These are phyloP conservation scores for Chlamydomonas sp. DNA, from an alignment of 139 green algal species.

Conservation along the genomic window DNA sequence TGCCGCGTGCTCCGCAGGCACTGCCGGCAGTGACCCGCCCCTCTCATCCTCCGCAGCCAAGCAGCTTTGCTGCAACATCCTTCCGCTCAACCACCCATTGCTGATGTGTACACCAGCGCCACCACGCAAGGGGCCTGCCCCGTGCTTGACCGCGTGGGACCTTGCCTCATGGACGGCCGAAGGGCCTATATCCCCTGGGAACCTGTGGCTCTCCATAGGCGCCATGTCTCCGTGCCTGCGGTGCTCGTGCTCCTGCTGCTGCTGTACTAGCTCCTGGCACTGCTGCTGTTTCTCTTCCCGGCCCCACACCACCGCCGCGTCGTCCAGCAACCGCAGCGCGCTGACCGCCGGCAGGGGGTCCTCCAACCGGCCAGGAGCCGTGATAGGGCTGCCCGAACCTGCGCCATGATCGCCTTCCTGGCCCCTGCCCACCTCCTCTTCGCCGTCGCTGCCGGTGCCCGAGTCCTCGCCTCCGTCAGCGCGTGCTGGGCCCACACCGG, in stretches of 20 bases:
- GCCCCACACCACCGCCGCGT: neutral
- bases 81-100: too few species aligned
- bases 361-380: too few species aligned
- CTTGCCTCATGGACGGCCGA: too few species aligned
- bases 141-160: too few species aligned
- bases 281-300: neutral
- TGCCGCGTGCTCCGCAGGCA: neutral
- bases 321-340: neutral
- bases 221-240: neutral
- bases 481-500: neutral
- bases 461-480: neutral
- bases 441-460: too few species aligned
- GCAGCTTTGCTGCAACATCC: neutral
- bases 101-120: too few species aligned
- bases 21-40: neutral
- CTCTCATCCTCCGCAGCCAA: neutral
- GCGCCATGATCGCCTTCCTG: neutral
- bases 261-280: neutral
- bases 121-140: too few species aligned
- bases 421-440: neutral
- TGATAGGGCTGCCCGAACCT: neutral
- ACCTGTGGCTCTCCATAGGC: neutral
- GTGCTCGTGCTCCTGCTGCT: neutral
- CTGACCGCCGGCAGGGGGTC: neutral
- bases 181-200: too few species aligned